Conservation (phyloP, 768 basidiomycete species). For the Serendipita vermifera region DNA sequence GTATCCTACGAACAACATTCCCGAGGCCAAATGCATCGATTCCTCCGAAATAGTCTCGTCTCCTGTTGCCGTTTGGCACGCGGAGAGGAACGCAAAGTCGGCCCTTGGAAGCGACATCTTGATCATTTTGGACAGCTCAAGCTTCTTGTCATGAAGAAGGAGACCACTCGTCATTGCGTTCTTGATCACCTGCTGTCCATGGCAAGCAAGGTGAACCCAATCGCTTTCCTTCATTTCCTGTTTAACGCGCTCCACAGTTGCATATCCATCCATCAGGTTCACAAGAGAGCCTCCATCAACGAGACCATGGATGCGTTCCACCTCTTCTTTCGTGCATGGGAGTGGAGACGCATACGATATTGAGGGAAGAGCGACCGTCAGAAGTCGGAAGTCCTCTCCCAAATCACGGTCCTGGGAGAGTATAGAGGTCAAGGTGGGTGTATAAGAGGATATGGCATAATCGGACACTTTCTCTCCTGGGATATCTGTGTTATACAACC, state of each 20-base stretch:
- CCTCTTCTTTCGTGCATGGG: no score
- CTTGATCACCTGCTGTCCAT: conserved; percentile 17
- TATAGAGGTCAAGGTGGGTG: conserved; percentile 8
- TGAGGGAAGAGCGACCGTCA: no score
- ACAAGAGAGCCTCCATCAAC: no score
- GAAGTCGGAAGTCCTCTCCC: no score
- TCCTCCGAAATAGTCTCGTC: conserved; percentile 20
- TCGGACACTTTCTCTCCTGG: not conserved
- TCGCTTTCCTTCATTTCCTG: not conserved
- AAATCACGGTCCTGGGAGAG: no score
- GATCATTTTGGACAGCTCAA: conserved; percentile 20
- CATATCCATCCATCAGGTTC: no score
- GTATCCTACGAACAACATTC: conserved; percentile 23
- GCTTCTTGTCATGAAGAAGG: conserved; percentile 17
- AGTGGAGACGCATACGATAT: no score
- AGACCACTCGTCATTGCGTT: conserved; percentile 23
- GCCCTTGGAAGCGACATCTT: conserved; percentile 13
- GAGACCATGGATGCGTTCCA: no score
- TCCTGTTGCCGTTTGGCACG: conserved; percentile 22
- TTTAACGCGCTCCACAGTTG: not conserved
- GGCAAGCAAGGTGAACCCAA: conserved; percentile 26
- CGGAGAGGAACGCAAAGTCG: conserved; percentile 24
- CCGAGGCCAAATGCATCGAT: conserved; percentile 23
- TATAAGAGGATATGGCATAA: conserved; percentile 12
- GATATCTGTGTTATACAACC: not conserved